A percentile compares a stretch with the other conserved stretches of the same genome.
phyloP scores from a whole-genome alignment of 805 yeast genomes.

The Brettanomyces anomalus region DNA sequence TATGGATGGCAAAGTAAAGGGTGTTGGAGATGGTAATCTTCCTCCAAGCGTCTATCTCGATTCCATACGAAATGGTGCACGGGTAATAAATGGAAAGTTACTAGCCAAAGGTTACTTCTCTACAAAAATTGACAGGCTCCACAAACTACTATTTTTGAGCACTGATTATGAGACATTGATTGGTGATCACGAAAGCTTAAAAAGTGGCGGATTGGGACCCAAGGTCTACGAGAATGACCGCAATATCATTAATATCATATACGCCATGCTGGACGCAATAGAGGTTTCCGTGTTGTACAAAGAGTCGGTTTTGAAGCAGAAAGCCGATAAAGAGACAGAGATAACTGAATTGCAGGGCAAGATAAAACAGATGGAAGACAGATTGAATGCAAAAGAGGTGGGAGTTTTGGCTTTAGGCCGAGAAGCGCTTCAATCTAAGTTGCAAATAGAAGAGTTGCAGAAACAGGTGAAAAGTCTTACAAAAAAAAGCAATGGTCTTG shows the following conservation, averaged over 20 bases:
- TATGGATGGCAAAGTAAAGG: not conserved
- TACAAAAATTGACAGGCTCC: constrained; percentile 10
- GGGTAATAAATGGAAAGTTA: constrained; percentile 18
- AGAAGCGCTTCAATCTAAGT: constrained; percentile 11
- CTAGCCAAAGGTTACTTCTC: constrained; percentile 19
- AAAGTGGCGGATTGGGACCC: not conserved
- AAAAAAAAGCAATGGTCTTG: constrained; percentile 11
- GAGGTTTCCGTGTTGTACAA: constrained; percentile 16
- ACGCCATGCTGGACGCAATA: constrained; percentile 15
- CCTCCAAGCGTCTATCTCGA: not conserved
- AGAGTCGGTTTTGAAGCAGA: constrained; percentile 9
- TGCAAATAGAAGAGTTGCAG: constrained; percentile 7
- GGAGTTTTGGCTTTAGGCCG: constrained; percentile 11
- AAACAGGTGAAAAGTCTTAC: constrained; percentile 7
- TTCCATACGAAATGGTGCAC: constrained; percentile 18
- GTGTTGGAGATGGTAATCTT: not conserved
- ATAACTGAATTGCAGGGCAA: constrained; percentile 5
- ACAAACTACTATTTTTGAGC: constrained; percentile 14
- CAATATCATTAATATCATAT: constrained; percentile 20
- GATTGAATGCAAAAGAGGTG: constrained; percentile 11
- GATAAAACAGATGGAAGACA: constrained; percentile 3
- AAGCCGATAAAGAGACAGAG: constrained; percentile 8
- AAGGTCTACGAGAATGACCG: constrained; percentile 23
- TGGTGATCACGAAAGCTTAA: not conserved
- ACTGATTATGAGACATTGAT: constrained; percentile 9